A percentile compares a stretch with the other conserved stretches of the same genome.
Evolutionary conservation across 176 grass and related monocot genomes (phyloP).

Genomic region (Ananas comosus): DNA sequence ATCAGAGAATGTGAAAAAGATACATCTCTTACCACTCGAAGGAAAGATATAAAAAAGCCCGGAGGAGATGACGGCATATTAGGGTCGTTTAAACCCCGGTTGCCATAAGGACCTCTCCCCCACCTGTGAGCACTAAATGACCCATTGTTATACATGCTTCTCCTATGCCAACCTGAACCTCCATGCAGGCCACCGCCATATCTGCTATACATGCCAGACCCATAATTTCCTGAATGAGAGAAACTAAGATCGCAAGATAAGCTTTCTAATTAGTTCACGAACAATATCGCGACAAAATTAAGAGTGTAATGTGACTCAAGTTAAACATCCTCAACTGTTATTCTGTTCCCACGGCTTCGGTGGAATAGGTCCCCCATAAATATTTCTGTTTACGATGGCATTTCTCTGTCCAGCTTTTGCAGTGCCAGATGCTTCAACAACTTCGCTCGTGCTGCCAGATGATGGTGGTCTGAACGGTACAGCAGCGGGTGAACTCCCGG

Average conservation of each 20-base stretch:
- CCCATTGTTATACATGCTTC: constrained; percentile 17
- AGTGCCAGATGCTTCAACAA: constrained; percentile 23
- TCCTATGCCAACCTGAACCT: constrained; percentile 7
- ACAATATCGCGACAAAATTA: too few species aligned
- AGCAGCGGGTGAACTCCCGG: constrained; percentile 12
- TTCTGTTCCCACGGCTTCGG: constrained; percentile 14
- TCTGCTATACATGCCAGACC: constrained; percentile 9
- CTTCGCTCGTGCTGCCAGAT: constrained; percentile 17
- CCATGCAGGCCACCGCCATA: neutral
- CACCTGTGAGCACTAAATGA: constrained; percentile 13
- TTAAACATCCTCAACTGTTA: neutral
- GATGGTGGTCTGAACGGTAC: constrained; percentile 22
- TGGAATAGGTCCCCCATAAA: neutral
- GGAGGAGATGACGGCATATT: constrained; percentile 9
- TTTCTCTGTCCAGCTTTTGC: constrained; percentile 13
- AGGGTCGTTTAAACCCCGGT: constrained; percentile 14
- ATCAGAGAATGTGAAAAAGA: neutral
- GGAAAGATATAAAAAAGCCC: constrained; percentile 14
- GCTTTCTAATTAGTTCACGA: too few species aligned
- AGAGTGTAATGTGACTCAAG: too few species aligned
- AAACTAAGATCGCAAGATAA: too few species aligned
- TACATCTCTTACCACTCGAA: constrained; percentile 16
- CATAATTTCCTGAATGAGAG: neutral
- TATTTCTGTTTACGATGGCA: neutral
- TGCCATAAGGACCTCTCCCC: constrained; percentile 17